Percentiles rank a stretch among this genome's conserved stretches.
Conservation (phyloP, 441 rosid genomes). For the Eugenia klotzschiana region DNA sequence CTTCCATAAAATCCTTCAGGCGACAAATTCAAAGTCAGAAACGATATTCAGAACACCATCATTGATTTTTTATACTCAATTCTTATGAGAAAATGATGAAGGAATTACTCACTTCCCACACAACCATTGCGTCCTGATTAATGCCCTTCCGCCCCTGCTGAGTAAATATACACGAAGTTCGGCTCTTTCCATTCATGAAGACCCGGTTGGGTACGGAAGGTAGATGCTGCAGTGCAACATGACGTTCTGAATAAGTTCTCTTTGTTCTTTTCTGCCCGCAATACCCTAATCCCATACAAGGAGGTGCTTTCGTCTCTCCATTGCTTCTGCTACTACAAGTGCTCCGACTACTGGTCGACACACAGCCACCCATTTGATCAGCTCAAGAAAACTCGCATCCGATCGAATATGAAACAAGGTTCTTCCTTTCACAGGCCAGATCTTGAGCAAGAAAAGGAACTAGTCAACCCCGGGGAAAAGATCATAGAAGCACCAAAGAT, state of each 20-base stretch:
- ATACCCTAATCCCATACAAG: slow-evolving; percentile 36
- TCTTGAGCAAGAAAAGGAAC: slow-evolving; percentile 17
- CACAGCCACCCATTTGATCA: slow-evolving; percentile 82
- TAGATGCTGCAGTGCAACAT: slow-evolving; percentile 39
- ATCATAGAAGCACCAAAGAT: slow-evolving; percentile 22
- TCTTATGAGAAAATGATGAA: neutral
- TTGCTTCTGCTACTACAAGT: slow-evolving; percentile 67
- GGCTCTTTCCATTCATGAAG: slow-evolving; percentile 66
- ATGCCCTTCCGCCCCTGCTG: slow-evolving; percentile 98
- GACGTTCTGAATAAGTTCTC: slow-evolving; percentile 71
- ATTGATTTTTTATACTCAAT: neutral
- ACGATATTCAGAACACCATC: neutral
- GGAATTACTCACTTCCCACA: slow-evolving; percentile 78
- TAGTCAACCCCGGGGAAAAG: slow-evolving; percentile 22
- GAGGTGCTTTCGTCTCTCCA: slow-evolving; percentile 41
- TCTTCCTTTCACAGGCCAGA: slow-evolving; percentile 20
- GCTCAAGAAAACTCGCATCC: slow-evolving; percentile 19
- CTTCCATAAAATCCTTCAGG: slow-evolving; percentile 72
- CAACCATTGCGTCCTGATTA: slow-evolving; percentile 94
- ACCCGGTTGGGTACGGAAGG: slow-evolving; percentile 59
- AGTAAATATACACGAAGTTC: slow-evolving; percentile 78
- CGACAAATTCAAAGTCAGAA: slow-evolving; percentile 6
- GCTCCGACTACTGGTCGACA: slow-evolving; percentile 74
- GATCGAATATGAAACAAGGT: slow-evolving; percentile 5
- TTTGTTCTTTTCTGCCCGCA: slow-evolving; percentile 53